A percentile compares a stretch with the other conserved stretches of the same genome.
Evolutionary conservation across 176 grass and related monocot genomes (phyloP).

Genomic region (Phragmites australis): DNA sequence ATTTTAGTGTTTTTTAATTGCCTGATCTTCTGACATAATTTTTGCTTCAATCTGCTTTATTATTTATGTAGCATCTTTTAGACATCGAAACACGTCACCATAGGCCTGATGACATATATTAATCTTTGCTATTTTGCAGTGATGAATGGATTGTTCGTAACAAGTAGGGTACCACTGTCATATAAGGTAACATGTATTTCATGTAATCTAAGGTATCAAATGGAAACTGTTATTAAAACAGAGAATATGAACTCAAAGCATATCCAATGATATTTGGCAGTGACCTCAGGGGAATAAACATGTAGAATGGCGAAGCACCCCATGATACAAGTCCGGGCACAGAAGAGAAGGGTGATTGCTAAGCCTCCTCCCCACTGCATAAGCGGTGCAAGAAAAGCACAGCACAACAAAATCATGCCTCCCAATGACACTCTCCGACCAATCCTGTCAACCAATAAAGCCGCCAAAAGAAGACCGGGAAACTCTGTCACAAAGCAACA

Average conservation of each 20-base stretch:
- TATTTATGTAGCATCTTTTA: neutral
- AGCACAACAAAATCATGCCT: slow-evolving; percentile 50
- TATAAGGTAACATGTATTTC: neutral
- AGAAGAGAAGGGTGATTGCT: slow-evolving; percentile 64
- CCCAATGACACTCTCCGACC: slow-evolving; percentile 66
- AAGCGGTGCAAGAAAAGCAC: slow-evolving; percentile 59
- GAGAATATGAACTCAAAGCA: neutral
- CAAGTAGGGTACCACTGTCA: too few species aligned
- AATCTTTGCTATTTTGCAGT: neutral
- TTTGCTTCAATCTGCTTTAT: neutral
- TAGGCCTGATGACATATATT: neutral
- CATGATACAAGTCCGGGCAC: slow-evolving; percentile 52
- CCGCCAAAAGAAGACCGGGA: slow-evolving; percentile 63
- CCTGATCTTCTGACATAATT: neutral
- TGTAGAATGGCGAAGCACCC: slow-evolving; percentile 50
- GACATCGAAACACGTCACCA: neutral
- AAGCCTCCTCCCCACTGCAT: slow-evolving; percentile 47
- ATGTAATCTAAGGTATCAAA: neutral
- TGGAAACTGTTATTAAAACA: neutral
- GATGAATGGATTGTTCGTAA: too few species aligned
- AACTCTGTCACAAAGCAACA: slow-evolving; percentile 41
- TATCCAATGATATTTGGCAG: neutral
- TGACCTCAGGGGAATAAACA: slow-evolving; percentile 74
- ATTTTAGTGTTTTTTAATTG: neutral
- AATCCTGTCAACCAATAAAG: slow-evolving; percentile 59